Base-by-base conservation (phyloP, 441 rosid species). In the Arabidopsis hybrid region DNA sequence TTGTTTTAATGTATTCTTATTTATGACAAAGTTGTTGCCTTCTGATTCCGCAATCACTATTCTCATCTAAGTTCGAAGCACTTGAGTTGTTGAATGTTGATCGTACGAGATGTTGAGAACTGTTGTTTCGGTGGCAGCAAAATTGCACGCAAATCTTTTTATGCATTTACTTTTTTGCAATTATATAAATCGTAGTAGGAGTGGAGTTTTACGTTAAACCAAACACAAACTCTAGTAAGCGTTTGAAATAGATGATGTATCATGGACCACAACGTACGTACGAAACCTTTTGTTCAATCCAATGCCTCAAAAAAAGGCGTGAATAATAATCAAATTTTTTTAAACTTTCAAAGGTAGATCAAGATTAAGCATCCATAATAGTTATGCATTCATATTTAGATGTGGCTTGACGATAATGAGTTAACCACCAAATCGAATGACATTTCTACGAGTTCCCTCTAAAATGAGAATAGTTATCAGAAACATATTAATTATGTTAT, bases 221-320 rank as follows among this genome's bases (percentile, higher is more conserved):
- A 74, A 13, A 66, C 67, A 66, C 9, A 60, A 49, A 16, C 17
- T 39, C 12, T 39, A 50, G 36, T 39, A 66, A 60, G 45, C 18
- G 46, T 39, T 58, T 74, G 46, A 66, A 39, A 66, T 66, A 38
- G 64, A 56, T 53, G 47, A 53, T 73, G 64, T 8, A 46, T 46
- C 59, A 74, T 74, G 72, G 72, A 66, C 78, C 78, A 66, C 78
- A 59, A n/a, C n/a, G n/a, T n/a, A 3, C 16, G 29, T 26, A 3
- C 16, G 10, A 50, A 58, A 59, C 72, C 72, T 59, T 74, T 66
- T 73, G 72, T 50, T 74, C 46, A 59, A 50, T 58, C 67, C 52
- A 73, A 65, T 51, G 72, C 67, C 60, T 26, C 55, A 12, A 35
- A 46, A 56, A 72, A 38, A 29, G 36, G 59, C 5, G 42, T 57